phyloP scores from a whole-genome alignment of 345 rosid species.

The Melastoma malabathricum region DNA sequence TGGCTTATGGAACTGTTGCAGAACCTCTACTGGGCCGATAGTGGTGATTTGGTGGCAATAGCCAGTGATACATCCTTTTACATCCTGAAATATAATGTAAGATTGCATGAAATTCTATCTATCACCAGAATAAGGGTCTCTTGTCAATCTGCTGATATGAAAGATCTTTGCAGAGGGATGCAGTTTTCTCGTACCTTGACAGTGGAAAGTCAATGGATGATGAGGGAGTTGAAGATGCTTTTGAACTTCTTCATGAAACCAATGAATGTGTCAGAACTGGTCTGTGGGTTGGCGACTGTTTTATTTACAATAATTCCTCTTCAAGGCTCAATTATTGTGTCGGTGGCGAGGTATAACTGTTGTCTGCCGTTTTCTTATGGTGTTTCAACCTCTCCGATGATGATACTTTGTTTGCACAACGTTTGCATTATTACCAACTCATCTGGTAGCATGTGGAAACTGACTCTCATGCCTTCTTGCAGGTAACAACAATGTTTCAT shows the following conservation, averaged over 20 bases:
- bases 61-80: conserved; percentile 96
- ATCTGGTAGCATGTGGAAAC: no score
- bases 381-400: neutral
- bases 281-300: conserved; percentile 99
- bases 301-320: conserved; percentile 91
- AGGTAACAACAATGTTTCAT: conserved; percentile 99
- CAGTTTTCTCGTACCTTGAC: conserved; percentile 78
- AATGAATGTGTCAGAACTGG: conserved; percentile 99
- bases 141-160: neutral
- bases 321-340: conserved; percentile 99
- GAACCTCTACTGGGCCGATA: conserved; percentile 99
- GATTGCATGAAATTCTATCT: conserved; percentile 4
- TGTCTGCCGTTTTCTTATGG: conserved; percentile 4
- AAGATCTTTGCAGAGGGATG: conserved; percentile 55
- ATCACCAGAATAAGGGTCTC: no score
- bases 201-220: conserved; percentile 87
- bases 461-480: neutral
- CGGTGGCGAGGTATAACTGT: conserved; percentile 85
- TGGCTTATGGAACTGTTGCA: conserved; percentile 15
- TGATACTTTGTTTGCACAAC: neutral
- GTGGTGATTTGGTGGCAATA: conserved; percentile 94
- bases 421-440: no score
- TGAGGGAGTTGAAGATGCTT: conserved; percentile 98
- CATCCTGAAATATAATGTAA: conserved; percentile 88
- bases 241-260: conserved; percentile 94